phyloP scores from a whole-genome alignment of 192 early-diverging fungal species.

The Cetraspora pellucida region DNA sequence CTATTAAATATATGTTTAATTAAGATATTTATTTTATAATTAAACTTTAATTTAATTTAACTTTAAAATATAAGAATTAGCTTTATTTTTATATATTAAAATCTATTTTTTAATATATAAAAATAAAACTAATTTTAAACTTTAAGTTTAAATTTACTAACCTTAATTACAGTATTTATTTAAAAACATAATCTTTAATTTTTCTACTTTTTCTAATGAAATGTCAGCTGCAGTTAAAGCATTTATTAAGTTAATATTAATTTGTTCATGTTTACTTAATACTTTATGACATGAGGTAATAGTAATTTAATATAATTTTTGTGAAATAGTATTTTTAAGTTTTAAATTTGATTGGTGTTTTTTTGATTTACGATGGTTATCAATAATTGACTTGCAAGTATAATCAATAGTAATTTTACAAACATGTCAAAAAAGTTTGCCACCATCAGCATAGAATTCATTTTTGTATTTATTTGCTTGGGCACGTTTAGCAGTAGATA shows the following conservation, averaged over 20 bases:
- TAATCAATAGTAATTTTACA: neutral
- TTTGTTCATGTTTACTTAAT: neutral
- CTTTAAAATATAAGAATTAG: neutral
- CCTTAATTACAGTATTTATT: neutral
- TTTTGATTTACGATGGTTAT: neutral
- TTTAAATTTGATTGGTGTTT: neutral
- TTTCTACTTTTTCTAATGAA: conserved; percentile 5
- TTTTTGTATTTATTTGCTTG: neutral
- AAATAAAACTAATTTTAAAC: too few relatives aligned
- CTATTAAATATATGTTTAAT: neutral
- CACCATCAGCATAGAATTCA: conserved; percentile 1
- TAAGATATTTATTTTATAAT: neutral
- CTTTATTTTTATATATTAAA: neutral
- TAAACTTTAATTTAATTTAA: neutral
- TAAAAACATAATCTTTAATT: neutral
- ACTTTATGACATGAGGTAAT: too few relatives aligned
- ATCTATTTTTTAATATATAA: too few relatives aligned
- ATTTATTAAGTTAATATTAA: neutral
- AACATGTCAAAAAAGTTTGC: neutral
- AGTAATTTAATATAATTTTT: neutral
- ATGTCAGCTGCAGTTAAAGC: neutral
- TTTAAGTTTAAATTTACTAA: neutral
- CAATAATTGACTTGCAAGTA: neutral
- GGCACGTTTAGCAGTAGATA: neutral
- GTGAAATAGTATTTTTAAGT: neutral